These are phyloP conservation scores for Tetrahymena elliotti DNA, from an alignment of 73 alveolate species.

Conservation along the genomic window DNA sequence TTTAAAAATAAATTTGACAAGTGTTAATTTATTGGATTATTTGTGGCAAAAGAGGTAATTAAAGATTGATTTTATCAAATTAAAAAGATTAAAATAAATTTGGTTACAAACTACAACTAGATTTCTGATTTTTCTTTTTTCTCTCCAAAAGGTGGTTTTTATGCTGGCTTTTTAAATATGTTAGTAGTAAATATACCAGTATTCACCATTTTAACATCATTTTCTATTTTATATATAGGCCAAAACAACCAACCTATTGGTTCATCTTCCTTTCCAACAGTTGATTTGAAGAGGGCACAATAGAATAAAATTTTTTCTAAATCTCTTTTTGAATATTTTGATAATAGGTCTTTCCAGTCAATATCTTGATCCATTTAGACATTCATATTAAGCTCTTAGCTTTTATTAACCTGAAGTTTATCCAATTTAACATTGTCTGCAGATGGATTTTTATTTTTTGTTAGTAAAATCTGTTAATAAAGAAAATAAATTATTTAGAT, in stretches of 20 bases:
- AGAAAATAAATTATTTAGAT: background rate
- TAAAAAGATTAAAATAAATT: background rate
- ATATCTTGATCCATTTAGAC: background rate
- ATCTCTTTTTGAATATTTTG: background rate
- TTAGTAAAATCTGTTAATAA: background rate
- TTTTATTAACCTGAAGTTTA: background rate
- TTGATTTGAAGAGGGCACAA: background rate
- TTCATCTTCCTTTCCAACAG: background rate
- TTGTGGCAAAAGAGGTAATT: background rate
- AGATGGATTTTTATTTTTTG: background rate
- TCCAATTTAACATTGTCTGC: background rate
- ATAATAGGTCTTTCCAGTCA: background rate
- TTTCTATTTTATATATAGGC: background rate
- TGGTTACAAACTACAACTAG: background rate
- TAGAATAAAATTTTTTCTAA: background rate
- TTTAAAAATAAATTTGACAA: background rate
- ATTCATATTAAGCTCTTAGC: background rate
- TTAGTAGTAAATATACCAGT: background rate
- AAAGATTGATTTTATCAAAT: background rate
- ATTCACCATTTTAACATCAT: background rate
- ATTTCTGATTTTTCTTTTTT: background rate
- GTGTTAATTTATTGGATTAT: background rate
- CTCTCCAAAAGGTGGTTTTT: background rate
- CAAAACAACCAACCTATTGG: background rate
- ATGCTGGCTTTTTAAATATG: background rate